These are phyloP conservation scores for Chlorella variabilis DNA, from an alignment of 163 green algal species.

Conservation along the genomic window DNA sequence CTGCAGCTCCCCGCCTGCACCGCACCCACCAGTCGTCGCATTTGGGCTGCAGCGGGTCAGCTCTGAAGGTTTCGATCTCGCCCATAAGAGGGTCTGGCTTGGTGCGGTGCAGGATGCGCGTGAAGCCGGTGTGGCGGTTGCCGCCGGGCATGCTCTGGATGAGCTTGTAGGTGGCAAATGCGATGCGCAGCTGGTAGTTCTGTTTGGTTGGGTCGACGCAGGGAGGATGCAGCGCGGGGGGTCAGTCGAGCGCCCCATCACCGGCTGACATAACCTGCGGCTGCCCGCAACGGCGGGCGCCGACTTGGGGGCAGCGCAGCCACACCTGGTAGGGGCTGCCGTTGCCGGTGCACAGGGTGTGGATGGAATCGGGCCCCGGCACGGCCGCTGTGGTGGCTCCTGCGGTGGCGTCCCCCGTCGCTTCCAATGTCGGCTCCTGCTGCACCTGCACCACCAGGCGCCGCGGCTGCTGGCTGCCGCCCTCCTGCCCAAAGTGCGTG, in stretches of 20 bases:
- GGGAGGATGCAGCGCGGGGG: neutral
- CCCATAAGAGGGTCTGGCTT: slow-evolving; percentile 85
- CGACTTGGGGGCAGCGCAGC: neutral
- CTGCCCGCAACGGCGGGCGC: too few relatives aligned
- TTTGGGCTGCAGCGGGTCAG: slow-evolving; percentile 79
- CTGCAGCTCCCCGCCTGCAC: too few relatives aligned
- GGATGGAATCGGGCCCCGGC: slow-evolving; percentile 40
- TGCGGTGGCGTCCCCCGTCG: neutral
- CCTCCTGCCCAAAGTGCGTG: neutral
- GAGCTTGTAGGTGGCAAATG: slow-evolving; percentile 61
- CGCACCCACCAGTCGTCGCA: slow-evolving; percentile 94
- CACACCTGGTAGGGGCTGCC: slow-evolving; percentile 69
- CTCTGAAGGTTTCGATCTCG: slow-evolving; percentile 71
- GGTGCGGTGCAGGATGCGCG: slow-evolving; percentile 92
- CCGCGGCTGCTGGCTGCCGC: slow-evolving; percentile 49
- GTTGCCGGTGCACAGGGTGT: slow-evolving; percentile 77
- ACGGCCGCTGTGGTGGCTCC: neutral
- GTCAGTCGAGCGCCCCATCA: too few relatives aligned
- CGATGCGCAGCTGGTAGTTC: slow-evolving; percentile 71
- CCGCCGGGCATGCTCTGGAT: slow-evolving; percentile 53
- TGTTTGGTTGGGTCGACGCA: too few relatives aligned
- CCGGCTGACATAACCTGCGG: too few relatives aligned
- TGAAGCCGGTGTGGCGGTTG: slow-evolving; percentile 81
- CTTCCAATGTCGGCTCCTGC: slow-evolving; percentile 54
- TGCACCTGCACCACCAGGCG: too few relatives aligned